Percentiles rank a stretch among this genome's conserved stretches.
Conservation (phyloP, 2,329 filamentous ascomycete species). For the Lojkania enalia region DNA sequence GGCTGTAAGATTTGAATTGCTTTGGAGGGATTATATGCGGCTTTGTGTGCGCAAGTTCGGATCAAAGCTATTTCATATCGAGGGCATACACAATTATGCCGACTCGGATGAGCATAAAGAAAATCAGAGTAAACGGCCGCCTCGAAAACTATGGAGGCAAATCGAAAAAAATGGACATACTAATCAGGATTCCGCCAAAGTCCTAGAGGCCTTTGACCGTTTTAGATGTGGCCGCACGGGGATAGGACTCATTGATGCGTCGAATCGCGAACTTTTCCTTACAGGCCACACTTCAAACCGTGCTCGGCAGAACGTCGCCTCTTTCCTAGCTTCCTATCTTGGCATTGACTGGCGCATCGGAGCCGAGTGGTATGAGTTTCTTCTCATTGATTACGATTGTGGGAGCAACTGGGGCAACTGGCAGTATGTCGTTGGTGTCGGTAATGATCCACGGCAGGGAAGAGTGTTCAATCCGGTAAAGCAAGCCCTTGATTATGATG, state of each 20-base stretch:
- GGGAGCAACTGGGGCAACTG: constrained; percentile 80
- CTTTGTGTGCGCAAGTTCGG: constrained; percentile 74
- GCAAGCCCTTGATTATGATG: constrained; percentile 77
- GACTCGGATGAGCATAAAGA: background rate
- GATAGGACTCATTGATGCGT: constrained; percentile 76
- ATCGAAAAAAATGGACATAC: constrained; percentile 31
- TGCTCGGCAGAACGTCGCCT: constrained; percentile 75
- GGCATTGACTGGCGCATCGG: constrained; percentile 79
- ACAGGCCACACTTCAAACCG: constrained; percentile 81
- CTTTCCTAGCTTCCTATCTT: constrained; percentile 72
- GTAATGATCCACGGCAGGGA: constrained; percentile 73
- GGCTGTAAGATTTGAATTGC: constrained; percentile 70
- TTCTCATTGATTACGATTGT: constrained; percentile 76
- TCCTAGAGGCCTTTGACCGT: constrained; percentile 55
- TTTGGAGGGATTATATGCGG: constrained; percentile 81
- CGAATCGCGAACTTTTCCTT: constrained; percentile 71
- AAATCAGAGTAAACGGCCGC: constrained; percentile 39
- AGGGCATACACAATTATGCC: constrained; percentile 62
- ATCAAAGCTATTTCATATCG: constrained; percentile 63
- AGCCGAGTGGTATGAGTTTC: constrained; percentile 79
- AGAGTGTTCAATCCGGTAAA: constrained; percentile 83
- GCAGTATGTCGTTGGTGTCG: constrained; percentile 80
- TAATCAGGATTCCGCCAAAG: constrained; percentile 50
- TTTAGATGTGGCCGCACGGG: constrained; percentile 70
- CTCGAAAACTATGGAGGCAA: constrained; percentile 38